phyloP scores from a whole-genome alignment of 441 rosid species.

The Manihot esculenta region DNA sequence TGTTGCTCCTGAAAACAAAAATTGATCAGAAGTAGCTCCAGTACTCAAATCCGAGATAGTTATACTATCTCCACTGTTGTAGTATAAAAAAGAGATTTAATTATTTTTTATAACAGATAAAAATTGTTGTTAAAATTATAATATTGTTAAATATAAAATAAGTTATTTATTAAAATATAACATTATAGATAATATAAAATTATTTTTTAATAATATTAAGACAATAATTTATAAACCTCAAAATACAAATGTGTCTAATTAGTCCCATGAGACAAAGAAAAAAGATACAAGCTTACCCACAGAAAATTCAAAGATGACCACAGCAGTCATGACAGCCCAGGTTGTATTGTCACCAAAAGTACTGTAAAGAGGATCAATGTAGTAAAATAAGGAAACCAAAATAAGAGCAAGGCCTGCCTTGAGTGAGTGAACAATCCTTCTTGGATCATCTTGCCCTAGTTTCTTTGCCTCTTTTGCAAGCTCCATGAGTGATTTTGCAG shows the following conservation, averaged over 20 bases:
- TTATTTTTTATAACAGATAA: too few relatives aligned
- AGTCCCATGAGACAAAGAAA: not conserved
- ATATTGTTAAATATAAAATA: too few relatives aligned
- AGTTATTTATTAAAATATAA: too few relatives aligned
- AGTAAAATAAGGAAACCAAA: constrained; percentile 55
- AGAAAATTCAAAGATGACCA: constrained; percentile 68
- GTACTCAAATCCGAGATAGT: too few relatives aligned
- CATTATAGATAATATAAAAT: too few relatives aligned
- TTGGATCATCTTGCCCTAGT: constrained; percentile 39
- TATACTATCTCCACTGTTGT: too few relatives aligned
- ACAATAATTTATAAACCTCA: too few relatives aligned
- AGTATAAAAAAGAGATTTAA: too few relatives aligned
- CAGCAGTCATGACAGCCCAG: constrained; percentile 81
- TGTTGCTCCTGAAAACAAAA: constrained; percentile 53
- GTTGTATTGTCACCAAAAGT: constrained; percentile 56
- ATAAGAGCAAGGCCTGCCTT: constrained; percentile 65
- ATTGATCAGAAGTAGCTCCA: too few relatives aligned
- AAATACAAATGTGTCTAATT: too few relatives aligned
- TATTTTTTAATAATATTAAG: too few relatives aligned
- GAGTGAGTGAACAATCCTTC: constrained; percentile 62
- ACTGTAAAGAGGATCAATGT: constrained; percentile 47
- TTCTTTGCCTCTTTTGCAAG: not conserved
- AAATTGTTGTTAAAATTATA: too few relatives aligned
- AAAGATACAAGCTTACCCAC: constrained; percentile 16
- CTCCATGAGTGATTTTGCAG: not conserved